These are phyloP conservation scores for Emydomyces testavorans DNA, from an alignment of 2,329 filamentous ascomycete species.

Conservation along the genomic window DNA sequence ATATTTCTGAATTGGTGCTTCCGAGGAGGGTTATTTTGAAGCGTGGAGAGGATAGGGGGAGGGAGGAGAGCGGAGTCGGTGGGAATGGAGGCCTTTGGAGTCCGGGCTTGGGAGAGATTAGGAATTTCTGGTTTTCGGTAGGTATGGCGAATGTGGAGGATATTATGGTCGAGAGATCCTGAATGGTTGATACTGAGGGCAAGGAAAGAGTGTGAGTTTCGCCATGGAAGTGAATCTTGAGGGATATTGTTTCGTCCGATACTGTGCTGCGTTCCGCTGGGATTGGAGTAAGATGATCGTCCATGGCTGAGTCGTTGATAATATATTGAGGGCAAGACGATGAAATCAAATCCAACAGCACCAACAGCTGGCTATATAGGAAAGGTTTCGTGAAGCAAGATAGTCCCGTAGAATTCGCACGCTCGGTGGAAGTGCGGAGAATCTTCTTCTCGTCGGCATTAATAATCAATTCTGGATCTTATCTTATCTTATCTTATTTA, in stretches of 20 bases:
- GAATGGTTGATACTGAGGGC: slow-evolving; percentile 41
- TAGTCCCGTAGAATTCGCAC: too few relatives aligned
- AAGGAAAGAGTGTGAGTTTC: slow-evolving; percentile 40
- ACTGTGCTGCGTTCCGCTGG: neutral
- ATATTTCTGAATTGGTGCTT: slow-evolving; percentile 33
- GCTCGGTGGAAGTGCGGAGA: slow-evolving; percentile 1
- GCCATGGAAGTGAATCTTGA: slow-evolving; percentile 47
- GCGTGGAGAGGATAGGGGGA: slow-evolving; percentile 28
- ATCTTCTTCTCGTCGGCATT: slow-evolving; percentile 3
- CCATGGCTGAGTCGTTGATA: neutral
- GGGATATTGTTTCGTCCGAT: slow-evolving; percentile 9
- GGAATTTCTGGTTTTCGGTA: slow-evolving; percentile 34
- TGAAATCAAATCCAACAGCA: too few relatives aligned
- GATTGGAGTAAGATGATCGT: neutral
- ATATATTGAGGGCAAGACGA: too few relatives aligned
- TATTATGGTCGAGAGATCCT: slow-evolving; percentile 31
- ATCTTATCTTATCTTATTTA: slow-evolving; percentile 1
- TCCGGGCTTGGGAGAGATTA: slow-evolving; percentile 39
- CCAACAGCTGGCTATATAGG: neutral
- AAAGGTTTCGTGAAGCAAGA: too few relatives aligned
- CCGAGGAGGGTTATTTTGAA: slow-evolving; percentile 40
- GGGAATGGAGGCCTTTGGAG: slow-evolving; percentile 37
- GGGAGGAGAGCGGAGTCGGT: slow-evolving; percentile 25
- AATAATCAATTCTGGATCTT: slow-evolving; percentile 6
- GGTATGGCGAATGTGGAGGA: slow-evolving; percentile 30